Percentiles rank a stretch among this genome's conserved stretches.
phyloP scores from a whole-genome alignment of 2,329 filamentous ascomycete species.

The Cadophora luteo-olivacea region DNA sequence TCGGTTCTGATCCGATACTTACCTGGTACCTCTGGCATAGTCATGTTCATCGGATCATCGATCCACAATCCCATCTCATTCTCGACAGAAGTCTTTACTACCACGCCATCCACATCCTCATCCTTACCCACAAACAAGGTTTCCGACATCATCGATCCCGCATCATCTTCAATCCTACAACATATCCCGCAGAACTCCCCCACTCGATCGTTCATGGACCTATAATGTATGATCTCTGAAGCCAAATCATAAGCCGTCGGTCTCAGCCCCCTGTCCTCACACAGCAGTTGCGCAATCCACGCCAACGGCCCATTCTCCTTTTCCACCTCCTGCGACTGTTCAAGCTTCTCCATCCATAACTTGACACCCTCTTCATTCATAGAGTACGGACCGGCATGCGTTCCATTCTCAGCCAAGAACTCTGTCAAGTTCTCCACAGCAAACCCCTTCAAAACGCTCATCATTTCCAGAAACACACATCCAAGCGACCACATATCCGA shows the following conservation, averaged over 20 bases:
- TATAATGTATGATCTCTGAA: not conserved
- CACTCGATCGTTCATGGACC: not conserved
- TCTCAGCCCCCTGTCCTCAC: not conserved
- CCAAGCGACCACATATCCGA: not conserved
- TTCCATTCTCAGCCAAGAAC: not conserved
- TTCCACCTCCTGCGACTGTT: not conserved
- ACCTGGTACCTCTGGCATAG: not conserved
- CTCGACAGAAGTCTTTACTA: not conserved
- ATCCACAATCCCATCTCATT: conserved; percentile 5
- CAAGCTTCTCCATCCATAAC: not conserved
- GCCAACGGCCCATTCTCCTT: conserved; percentile 1
- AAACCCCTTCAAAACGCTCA: not conserved
- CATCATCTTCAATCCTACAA: conserved; percentile 5
- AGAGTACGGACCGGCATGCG: not conserved
- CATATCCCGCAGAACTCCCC: not conserved
- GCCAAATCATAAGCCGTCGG: not conserved
- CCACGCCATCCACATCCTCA: not conserved
- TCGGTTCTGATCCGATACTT: not conserved
- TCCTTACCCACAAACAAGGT: not conserved
- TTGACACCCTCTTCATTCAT: not conserved
- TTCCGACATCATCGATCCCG: not conserved
- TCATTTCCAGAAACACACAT: not conserved
- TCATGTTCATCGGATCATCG: not conserved
- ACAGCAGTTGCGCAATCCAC: not conserved
- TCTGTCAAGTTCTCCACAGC: not conserved